Base-by-base conservation (phyloP, 257 asterid genomes). In the Salvia rosmarinus region DNA sequence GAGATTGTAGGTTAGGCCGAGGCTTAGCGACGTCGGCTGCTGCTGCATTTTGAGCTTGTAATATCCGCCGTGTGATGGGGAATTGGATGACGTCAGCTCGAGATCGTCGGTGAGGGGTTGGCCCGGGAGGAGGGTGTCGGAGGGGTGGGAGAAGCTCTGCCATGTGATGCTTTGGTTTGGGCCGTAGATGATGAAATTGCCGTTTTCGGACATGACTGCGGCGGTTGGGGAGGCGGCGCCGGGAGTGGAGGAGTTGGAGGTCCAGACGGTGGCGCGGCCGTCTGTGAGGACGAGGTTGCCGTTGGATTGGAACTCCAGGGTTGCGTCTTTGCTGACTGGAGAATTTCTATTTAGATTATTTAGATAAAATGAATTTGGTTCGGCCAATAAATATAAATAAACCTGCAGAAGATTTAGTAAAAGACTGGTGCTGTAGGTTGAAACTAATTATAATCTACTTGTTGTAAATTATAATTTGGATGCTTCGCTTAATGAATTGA, bases 121-220 rank as follows among this genome's bases (percentile, higher is more conserved):
- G 6, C 98, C 98, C 0, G 97, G 98, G 8, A 92, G 54, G 65
- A 90, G 88, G 3, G 98, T 88, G 67, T 92, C 98, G 3, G 97
- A 92, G 49, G 98, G 98, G 59, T 85, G 85, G 0, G 86, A 76
- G 39, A 92, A 92, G 84, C 95, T 90, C 67, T 92, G 89, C 97
- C 98, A 92, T 4, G 64, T 81, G 25, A 86, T 42, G 13, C 56
- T 61, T 32, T 63, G 80, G 52, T 81, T 70, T 5, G 75, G 50
- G 46, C 83, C 75, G 78, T 78, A 83, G 32, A 92, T 87, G 40
- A 92, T 64, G 81, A 92, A 77, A 82, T 92, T 90, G 61, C 98
- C 98, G 19, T 72, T 88, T 68, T 90, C 98, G 2, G 85, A 85
- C 82, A 93, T 69, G 82, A n/a, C n/a, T n/a, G 34, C 47, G 1